Evolutionary conservation across 225 moss, liverwort and hornwort species (phyloP).

Genomic region (Pseudoscleropodium purum): DNA sequence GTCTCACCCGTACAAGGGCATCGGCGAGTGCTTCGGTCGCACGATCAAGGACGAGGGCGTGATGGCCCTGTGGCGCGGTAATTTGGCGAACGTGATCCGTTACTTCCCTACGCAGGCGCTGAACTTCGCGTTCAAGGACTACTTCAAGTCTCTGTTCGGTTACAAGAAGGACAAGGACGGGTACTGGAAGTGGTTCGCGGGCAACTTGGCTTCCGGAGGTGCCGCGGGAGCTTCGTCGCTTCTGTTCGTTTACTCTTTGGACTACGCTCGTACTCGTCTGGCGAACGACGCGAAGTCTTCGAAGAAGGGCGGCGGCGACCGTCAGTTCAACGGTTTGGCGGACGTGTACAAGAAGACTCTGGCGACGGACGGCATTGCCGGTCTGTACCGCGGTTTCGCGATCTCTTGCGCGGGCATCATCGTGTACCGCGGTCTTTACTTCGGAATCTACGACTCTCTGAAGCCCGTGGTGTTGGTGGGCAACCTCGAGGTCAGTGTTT

Average conservation of each 20-base stretch:
- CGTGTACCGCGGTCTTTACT: slow-evolving; percentile 12
- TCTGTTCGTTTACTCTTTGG: slow-evolving; percentile 27
- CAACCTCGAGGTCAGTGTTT: slow-evolving; percentile 10
- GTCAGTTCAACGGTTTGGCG: slow-evolving; percentile 17
- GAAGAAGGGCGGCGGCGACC: not conserved
- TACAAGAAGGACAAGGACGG: slow-evolving; percentile 40
- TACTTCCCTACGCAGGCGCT: slow-evolving; percentile 29
- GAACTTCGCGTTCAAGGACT: slow-evolving; percentile 64
- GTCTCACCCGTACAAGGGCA: slow-evolving; percentile 40
- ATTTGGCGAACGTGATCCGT: slow-evolving; percentile 24
- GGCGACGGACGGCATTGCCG: slow-evolving; percentile 10
- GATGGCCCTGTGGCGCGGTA: slow-evolving; percentile 17
- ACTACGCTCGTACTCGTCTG: slow-evolving; percentile 14
- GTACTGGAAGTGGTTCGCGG: slow-evolving; percentile 28
- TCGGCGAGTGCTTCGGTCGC: slow-evolving; percentile 39
- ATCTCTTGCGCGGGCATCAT: slow-evolving; percentile 4
- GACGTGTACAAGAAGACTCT: slow-evolving; percentile 22
- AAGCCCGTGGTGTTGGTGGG: slow-evolving; percentile 6
- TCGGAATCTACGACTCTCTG: slow-evolving; percentile 13
- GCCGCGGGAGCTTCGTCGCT: slow-evolving; percentile 49
- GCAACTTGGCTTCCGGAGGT: slow-evolving; percentile 42
- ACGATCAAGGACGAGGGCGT: slow-evolving; percentile 29
- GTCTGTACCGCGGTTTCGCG: slow-evolving; percentile 16
- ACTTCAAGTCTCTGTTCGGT: slow-evolving; percentile 57
- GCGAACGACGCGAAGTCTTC: slow-evolving; percentile 27